Evolutionary conservation across 1,139 yeast genomes (phyloP), one percentile per base, ranked within the genome.

Genomic region (Kluyveromyces sp.): DNA sequence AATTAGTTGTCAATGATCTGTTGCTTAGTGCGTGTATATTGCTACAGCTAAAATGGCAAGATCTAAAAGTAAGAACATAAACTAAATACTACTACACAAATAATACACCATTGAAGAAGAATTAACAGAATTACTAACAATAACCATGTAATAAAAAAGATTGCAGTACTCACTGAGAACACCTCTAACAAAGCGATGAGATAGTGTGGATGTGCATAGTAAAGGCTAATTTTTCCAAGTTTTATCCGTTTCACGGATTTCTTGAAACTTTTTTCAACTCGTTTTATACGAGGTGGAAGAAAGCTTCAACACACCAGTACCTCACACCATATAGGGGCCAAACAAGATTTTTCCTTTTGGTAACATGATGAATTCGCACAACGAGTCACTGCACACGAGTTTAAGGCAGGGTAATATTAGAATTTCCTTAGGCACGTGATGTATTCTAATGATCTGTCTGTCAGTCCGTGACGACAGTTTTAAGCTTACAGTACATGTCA

Each of bases 301-400:
- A n/a, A n/a, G n/a, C n/a, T n/a, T n/a, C n/a, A 22, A 6, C 26
- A 22, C 26, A 22, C 26, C 26, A 6, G 26, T 22, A 22, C 26
- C 6, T 22, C 9, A n/a, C n/a, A n/a, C n/a, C n/a, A n/a, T n/a
- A n/a, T n/a, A n/a, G n/a, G n/a, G n/a, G n/a, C n/a, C n/a, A n/a
- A n/a, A n/a, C n/a, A n/a, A n/a, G n/a, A n/a, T n/a, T n/a, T n/a
- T n/a, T n/a, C n/a, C n/a, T n/a, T n/a, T n/a, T n/a, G n/a, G n/a
- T n/a, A n/a, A n/a, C n/a, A n/a, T n/a, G n/a, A n/a, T n/a, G n/a
- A n/a, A n/a, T n/a, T n/a, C n/a, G n/a, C n/a, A n/a, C n/a, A n/a
- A n/a, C n/a, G n/a, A 49, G 46, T 48, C 55, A 47, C 35, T 36
- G 15, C 19, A 15, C 13, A 49, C 51, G 51, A 32, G 9, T 17